Evolutionary conservation across 768 basidiomycete genomes (phyloP).

Genomic region (Suillus plorans): DNA sequence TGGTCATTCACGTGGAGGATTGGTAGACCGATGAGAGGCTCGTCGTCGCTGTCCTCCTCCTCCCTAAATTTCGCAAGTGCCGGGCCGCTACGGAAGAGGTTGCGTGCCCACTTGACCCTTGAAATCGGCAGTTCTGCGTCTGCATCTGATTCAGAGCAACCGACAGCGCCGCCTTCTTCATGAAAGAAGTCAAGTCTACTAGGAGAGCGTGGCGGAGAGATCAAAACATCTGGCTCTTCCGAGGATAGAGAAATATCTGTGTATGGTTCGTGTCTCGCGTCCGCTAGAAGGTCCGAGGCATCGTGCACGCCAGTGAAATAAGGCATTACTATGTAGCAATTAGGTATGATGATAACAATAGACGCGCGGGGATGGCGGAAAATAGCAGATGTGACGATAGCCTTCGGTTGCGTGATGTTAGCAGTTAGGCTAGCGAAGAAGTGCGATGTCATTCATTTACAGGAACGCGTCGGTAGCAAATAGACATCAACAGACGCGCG

Average conservation of each 20-base stretch:
- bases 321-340: background rate
- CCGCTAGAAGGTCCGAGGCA: background rate
- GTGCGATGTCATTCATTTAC: slow-evolving; percentile 1
- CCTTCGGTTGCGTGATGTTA: background rate
- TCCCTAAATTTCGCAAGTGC: slow-evolving; percentile 6
- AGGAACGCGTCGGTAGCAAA: slow-evolving; percentile 15
- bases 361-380: background rate
- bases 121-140: slow-evolving; percentile 1
- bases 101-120: slow-evolving; percentile 15
- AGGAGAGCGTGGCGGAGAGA: slow-evolving; percentile 41
- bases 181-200: slow-evolving; percentile 48
- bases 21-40: slow-evolving; percentile 4
- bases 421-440: background rate
- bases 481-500: slow-evolving; percentile 19
- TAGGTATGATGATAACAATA: background rate
- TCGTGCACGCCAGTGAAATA: background rate
- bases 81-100: slow-evolving; percentile 2
- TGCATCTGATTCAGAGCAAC: slow-evolving; percentile 5
- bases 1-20: background rate
- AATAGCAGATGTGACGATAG: background rate
- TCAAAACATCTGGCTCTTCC: slow-evolving; percentile 18
- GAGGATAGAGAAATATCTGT: slow-evolving; percentile 2
- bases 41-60: slow-evolving; percentile 10
- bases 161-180: slow-evolving; percentile 1
- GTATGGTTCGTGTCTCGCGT: slow-evolving; percentile 14